A percentile compares a stretch with the other conserved stretches of the same genome.
phyloP scores from a whole-genome alignment of 2,329 filamentous ascomycete genomes.

The Hypoxylon sp. region DNA sequence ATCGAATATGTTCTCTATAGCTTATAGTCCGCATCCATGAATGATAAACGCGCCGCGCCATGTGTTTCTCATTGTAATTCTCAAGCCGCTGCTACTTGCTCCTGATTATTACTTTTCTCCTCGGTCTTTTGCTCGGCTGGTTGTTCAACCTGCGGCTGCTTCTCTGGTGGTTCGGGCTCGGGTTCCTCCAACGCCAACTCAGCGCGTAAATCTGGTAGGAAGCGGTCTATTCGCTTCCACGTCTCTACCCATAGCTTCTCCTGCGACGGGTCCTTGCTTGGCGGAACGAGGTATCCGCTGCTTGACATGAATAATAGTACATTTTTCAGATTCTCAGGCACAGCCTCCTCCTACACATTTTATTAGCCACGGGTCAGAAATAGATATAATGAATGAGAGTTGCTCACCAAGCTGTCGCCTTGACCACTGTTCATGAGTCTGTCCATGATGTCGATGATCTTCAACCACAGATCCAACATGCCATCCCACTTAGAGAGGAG shows the following conservation, averaged over 20 bases:
- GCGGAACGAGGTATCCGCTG: constrained; percentile 85
- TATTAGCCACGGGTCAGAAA: constrained; percentile 29
- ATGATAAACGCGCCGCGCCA: constrained; percentile 5
- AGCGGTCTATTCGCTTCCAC: constrained; percentile 76
- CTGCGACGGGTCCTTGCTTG: constrained; percentile 69
- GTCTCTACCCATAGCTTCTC: constrained; percentile 74
- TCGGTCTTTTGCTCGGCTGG: constrained; percentile 15
- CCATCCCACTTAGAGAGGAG: constrained; percentile 87
- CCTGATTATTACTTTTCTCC: constrained; percentile 27
- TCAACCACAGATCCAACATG: constrained; percentile 92
- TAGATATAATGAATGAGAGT: not conserved
- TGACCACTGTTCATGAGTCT: constrained; percentile 96
- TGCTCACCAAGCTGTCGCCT: constrained; percentile 85
- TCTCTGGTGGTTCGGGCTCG: constrained; percentile 16
- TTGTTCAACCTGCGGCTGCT: constrained; percentile 23
- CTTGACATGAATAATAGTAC: constrained; percentile 95
- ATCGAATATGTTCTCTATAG: constrained; percentile 12
- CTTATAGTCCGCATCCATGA: constrained; percentile 13
- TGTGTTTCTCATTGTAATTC: constrained; percentile 1
- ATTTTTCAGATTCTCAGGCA: constrained; percentile 96
- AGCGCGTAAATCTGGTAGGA: constrained; percentile 71
- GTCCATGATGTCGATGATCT: constrained; percentile 95
- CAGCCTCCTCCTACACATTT: constrained; percentile 83
- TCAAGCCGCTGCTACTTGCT: constrained; percentile 26
- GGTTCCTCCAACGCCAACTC: constrained; percentile 70